Percentiles rank a stretch among this genome's conserved stretches.
phyloP scores from a whole-genome alignment of 768 basidiomycete species.

The Sistotremastrum niveocremeum region DNA sequence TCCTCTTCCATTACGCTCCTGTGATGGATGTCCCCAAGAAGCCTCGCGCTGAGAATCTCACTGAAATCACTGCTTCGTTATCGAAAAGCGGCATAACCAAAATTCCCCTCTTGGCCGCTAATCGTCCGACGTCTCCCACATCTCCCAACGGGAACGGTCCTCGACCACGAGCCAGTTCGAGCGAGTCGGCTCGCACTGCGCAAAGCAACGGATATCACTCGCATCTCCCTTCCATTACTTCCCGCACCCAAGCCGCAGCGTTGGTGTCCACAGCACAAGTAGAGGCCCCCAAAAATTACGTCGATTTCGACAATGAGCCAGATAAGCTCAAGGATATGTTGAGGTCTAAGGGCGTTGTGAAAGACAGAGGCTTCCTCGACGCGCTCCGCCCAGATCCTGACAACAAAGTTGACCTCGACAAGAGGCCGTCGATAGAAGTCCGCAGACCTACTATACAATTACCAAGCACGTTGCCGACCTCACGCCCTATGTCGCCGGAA shows the following conservation, averaged over 20 bases:
- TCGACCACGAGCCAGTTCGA: not conserved
- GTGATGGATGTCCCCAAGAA: conserved; percentile 1
- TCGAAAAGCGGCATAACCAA: conserved; percentile 8
- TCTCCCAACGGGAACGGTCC: conserved; percentile 12
- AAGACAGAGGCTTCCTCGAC: conserved; percentile 21
- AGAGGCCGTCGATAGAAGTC: not conserved
- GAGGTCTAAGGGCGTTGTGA: conserved; percentile 33
- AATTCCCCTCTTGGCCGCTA: conserved; percentile 7
- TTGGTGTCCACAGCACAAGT: conserved; percentile 55
- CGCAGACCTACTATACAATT: no score
- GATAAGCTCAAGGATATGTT: conserved; percentile 64
- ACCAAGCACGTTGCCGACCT: no score
- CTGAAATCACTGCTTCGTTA: not conserved
- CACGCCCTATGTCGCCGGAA: no score
- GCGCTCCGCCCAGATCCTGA: conserved; percentile 18
- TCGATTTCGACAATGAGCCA: conserved; percentile 73
- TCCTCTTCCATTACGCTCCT: conserved; percentile 13
- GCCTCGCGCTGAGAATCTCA: conserved; percentile 7
- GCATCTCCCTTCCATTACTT: conserved; percentile 38
- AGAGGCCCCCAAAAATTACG: conserved; percentile 65
- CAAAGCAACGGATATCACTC: conserved; percentile 14
- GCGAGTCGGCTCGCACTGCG: not conserved
- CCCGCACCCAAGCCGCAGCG: conserved; percentile 54
- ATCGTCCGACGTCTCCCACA: conserved; percentile 25
- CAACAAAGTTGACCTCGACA: conserved; percentile 14